Conservation (phyloP, 768 basidiomycete species). For the Pleurotus tuoliensis region DNA sequence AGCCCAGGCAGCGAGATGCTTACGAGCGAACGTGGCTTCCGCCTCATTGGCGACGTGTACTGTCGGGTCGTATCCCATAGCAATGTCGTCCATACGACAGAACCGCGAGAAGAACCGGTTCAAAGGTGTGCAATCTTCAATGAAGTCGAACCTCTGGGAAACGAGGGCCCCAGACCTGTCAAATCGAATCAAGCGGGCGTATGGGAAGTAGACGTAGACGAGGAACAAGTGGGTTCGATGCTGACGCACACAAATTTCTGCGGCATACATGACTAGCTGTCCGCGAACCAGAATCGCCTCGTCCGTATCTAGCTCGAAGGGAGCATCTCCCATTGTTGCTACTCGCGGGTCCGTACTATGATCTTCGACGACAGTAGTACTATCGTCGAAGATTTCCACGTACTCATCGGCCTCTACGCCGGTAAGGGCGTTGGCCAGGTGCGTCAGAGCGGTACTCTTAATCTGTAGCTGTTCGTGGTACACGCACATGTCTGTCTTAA, state of each 20-base stretch:
- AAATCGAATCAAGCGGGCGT: conserved; percentile 29
- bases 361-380: too few species aligned
- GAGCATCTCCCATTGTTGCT: not conserved
- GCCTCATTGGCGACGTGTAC: not conserved
- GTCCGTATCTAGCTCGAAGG: not conserved
- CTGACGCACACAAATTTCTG: conserved; percentile 19
- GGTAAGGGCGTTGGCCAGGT: not conserved
- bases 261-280: conserved; percentile 21
- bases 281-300: conserved; percentile 6
- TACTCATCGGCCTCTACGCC: not conserved
- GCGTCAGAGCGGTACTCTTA: not conserved
- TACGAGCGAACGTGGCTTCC: not conserved
- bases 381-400: not conserved
- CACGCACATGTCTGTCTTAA: not conserved
- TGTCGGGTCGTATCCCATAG: not conserved
- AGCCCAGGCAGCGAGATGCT: not conserved
- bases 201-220: conserved; percentile 19
- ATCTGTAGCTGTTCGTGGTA: not conserved
- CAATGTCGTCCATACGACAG: not conserved
- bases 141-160: conserved; percentile 19
- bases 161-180: conserved; percentile 29
- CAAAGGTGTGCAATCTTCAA: conserved; percentile 9
- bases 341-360: not conserved
- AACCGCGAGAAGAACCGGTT: conserved; percentile 23
- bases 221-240: conserved; percentile 28